Conservation (phyloP, 2,329 filamentous ascomycete species). For the Monosporascus sp. region DNA sequence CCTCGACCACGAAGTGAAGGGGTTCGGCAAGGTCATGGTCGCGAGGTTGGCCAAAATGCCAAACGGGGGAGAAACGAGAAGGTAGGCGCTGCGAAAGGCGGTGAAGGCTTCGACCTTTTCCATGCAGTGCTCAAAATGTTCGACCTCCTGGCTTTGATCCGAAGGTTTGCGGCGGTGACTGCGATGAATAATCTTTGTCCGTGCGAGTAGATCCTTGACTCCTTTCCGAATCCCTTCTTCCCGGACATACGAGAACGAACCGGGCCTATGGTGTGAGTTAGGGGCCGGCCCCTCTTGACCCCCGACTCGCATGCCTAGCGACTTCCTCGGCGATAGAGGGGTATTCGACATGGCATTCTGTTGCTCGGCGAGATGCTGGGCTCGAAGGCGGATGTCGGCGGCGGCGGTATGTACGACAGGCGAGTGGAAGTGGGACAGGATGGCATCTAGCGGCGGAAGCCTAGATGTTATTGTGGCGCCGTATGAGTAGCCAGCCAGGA, state of each 20-base stretch:
- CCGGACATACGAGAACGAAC: slow-evolving; percentile 36
- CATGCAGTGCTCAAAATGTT: slow-evolving; percentile 15
- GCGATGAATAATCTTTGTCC: slow-evolving; percentile 27
- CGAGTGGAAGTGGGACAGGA: slow-evolving; percentile 55
- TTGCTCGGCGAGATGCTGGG: slow-evolving; percentile 61
- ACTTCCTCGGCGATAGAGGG: slow-evolving; percentile 25
- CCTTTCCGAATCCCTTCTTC: slow-evolving; percentile 44
- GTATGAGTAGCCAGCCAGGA: slow-evolving; percentile 85
- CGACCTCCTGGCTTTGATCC: slow-evolving; percentile 3
- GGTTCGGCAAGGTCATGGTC: slow-evolving; percentile 50
- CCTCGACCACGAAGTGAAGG: slow-evolving; percentile 17
- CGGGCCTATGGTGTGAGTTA: slow-evolving; percentile 33
- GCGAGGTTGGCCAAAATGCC: slow-evolving; percentile 56
- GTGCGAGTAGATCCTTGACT: slow-evolving; percentile 43
- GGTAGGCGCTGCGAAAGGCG: slow-evolving; percentile 43
- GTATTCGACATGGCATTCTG: slow-evolving; percentile 46
- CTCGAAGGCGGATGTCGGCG: slow-evolving; percentile 65
- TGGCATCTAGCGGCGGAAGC: slow-evolving; percentile 56
- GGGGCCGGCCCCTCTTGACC: slow-evolving; percentile 39
- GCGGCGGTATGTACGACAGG: slow-evolving; percentile 52
- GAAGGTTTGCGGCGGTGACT: slow-evolving; percentile 15
- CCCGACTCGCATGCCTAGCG: slow-evolving; percentile 43
- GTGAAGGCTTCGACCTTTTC: slow-evolving; percentile 30
- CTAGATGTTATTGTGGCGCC: slow-evolving; percentile 76
- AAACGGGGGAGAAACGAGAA: slow-evolving; percentile 65